A percentile compares a stretch with the other conserved stretches of the same genome.
Conservation (phyloP, 805 yeast species). For the Barnettozyma californica region DNA sequence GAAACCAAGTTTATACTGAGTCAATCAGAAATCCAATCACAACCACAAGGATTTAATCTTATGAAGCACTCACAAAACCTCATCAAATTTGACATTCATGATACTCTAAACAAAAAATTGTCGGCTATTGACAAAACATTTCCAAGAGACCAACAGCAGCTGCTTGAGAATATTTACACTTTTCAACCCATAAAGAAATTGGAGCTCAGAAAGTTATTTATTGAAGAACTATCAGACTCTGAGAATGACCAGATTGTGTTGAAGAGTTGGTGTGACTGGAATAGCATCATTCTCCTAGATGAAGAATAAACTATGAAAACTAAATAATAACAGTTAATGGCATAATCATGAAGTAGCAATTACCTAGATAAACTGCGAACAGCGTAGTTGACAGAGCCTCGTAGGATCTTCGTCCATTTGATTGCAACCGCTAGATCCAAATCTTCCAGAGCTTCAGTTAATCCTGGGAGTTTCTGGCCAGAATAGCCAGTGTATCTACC, state of each 20-base stretch:
- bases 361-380: neutral
- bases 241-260: slow-evolving; percentile 8
- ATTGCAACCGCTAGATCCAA: slow-evolving; percentile 28
- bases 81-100: slow-evolving; percentile 19
- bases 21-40: slow-evolving; percentile 11
- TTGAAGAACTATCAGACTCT: slow-evolving; percentile 6
- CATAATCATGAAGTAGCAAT: neutral
- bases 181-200: slow-evolving; percentile 20
- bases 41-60: slow-evolving; percentile 2
- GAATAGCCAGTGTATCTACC: slow-evolving; percentile 54
- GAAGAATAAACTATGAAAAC: slow-evolving; percentile 2
- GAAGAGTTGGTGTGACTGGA: slow-evolving; percentile 23
- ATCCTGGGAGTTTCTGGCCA: slow-evolving; percentile 48
- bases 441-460: slow-evolving; percentile 50
- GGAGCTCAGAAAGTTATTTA: slow-evolving; percentile 5
- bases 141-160: neutral
- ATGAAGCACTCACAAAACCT: slow-evolving; percentile 19
- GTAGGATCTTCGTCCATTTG: slow-evolving; percentile 25
- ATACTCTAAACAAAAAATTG: slow-evolving; percentile 13
- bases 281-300: slow-evolving; percentile 21
- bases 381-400: slow-evolving; percentile 8
- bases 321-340: neutral
- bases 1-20: slow-evolving; percentile 16
- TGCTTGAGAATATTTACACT: slow-evolving; percentile 20
- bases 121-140: neutral